phyloP scores from a whole-genome alignment of 768 basidiomycete species.

The Boletus huronensis region DNA sequence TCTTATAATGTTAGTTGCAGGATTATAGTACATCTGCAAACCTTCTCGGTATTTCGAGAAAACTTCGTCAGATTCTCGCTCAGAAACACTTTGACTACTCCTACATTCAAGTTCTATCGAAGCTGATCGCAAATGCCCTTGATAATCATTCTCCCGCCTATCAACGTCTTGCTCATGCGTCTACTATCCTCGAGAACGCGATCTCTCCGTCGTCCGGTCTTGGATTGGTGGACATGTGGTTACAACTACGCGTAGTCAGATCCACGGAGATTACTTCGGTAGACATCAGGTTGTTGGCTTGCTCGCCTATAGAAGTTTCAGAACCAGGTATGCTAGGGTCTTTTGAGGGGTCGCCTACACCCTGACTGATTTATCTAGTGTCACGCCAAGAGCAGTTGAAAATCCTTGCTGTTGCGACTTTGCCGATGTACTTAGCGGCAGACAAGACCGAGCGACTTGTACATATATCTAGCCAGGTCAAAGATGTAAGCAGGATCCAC shows the following conservation, averaged over 20 bases:
- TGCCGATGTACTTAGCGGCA: constrained; percentile 15
- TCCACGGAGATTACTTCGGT: constrained; percentile 12
- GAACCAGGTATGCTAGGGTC: constrained; percentile 11
- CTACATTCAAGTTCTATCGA: constrained; percentile 53
- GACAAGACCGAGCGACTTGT: constrained; percentile 5
- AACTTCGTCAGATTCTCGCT: constrained; percentile 43
- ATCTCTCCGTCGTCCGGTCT: constrained; percentile 67
- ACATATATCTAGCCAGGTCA: constrained; percentile 21
- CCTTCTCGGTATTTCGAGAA: constrained; percentile 38
- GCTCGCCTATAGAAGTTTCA: background rate
- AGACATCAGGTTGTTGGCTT: constrained; percentile 19
- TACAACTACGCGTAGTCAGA: constrained; percentile 33
- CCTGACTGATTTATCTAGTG: constrained; percentile 9
- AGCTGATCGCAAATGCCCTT: constrained; percentile 48
- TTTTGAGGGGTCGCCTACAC: background rate
- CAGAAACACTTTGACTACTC: constrained; percentile 59
- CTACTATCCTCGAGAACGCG: constrained; percentile 40
- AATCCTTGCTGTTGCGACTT: constrained; percentile 21
- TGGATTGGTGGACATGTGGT: constrained; percentile 73
- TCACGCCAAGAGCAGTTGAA: constrained; percentile 24
- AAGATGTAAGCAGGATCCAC: constrained; percentile 16
- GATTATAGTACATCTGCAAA: constrained; percentile 33
- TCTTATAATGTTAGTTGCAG: constrained; percentile 18
- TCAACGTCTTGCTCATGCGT: constrained; percentile 28
- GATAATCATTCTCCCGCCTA: constrained; percentile 35